Base-by-base conservation (phyloP, 345 rosid species). In the Iberis pinnata region DNA sequence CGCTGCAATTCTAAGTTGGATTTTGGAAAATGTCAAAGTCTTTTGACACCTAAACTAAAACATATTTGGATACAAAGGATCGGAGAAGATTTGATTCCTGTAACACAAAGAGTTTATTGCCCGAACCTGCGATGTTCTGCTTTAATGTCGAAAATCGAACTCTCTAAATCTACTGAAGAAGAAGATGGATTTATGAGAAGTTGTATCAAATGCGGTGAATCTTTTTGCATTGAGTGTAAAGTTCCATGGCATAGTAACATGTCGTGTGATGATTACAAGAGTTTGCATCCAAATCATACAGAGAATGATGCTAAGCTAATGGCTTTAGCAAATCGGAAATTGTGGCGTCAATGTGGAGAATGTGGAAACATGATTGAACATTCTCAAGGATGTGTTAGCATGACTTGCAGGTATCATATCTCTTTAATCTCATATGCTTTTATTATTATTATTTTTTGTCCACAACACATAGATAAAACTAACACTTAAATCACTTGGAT, bases 21-120 rank as follows among this genome's bases (percentile, higher is more conserved):
- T 43, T 61, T 77, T 42, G 66, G 51, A 8, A 73, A 67, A 37
- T 84, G 84, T 52, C 43, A 19, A 15, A 72, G 61, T 25, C 75
- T 88, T 67, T 56, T 88, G 82, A 70, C 74, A 2, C 69, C 80
- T 42, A 74, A 79, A 60, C 51, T 80, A 24, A 43, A 68, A 11
- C 69, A 71, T 31, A 75, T 53, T 9, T 64, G 77, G 84, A 43
- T 24, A 39, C 69, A 73, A 41, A 73, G 78, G 59, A 68, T 52
- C 43, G 66, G 47, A 65, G 95, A 84, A 66, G 86, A 83, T 15
- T 73, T 70, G 1, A 70, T 88, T 58, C 78, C 86, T 25, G 71
- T 45, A 63, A 46, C 16, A 4, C 77, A 78, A 1, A 56, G 61
- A 43, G 14, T 56, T 32, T 32, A 43, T 12, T 43, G 61, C 32